A percentile compares a stretch with the other conserved stretches of the same genome.
Evolutionary conservation across 23 red algal genomes (phyloP).

Genomic region (Gracilaria gracilis): DNA sequence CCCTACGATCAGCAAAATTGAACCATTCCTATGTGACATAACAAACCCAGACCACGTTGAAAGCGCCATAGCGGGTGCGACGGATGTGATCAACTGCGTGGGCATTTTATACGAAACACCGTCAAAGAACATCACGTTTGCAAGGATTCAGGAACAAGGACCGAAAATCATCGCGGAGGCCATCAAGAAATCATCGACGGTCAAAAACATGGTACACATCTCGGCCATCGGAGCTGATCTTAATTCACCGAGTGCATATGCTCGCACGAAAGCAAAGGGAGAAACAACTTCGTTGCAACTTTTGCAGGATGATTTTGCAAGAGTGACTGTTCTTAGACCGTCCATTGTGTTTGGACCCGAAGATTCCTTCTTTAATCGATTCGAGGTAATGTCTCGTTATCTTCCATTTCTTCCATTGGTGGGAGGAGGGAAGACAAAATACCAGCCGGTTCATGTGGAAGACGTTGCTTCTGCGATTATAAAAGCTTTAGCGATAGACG

Average conservation of each 20-base stretch:
- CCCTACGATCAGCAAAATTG: not conserved
- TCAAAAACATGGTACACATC: slow-evolving; percentile 75
- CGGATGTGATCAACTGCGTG: slow-evolving; percentile 85
- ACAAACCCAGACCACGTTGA: slow-evolving; percentile 62
- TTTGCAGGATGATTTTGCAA: slow-evolving; percentile 18
- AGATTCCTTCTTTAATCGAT: slow-evolving; percentile 93
- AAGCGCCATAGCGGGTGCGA: slow-evolving; percentile 62
- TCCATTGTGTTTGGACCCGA: slow-evolving; percentile 93
- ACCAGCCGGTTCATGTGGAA: slow-evolving; percentile 91
- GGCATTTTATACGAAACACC: slow-evolving; percentile 92
- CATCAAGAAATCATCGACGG: slow-evolving; percentile 2
- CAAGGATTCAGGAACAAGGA: slow-evolving; percentile 70
- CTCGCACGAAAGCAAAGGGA: slow-evolving; percentile 81
- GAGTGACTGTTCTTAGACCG: slow-evolving; percentile 71
- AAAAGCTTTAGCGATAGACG: slow-evolving; percentile 18
- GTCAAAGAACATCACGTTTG: slow-evolving; percentile 63
- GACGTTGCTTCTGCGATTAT: slow-evolving; percentile 83
- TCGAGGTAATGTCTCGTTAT: slow-evolving; percentile 72
- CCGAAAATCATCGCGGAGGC: slow-evolving; percentile 66
- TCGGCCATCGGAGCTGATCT: slow-evolving; percentile 88
- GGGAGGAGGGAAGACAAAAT: slow-evolving; percentile 78
- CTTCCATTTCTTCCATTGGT: slow-evolving; percentile 87
- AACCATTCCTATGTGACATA: slow-evolving; percentile 51
- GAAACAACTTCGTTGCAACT: slow-evolving; percentile 35
- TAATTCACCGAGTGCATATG: slow-evolving; percentile 63